Evolutionary conservation across 352 stramenopile species (phyloP).

Genomic region (Aphanomyces cochlioides): DNA sequence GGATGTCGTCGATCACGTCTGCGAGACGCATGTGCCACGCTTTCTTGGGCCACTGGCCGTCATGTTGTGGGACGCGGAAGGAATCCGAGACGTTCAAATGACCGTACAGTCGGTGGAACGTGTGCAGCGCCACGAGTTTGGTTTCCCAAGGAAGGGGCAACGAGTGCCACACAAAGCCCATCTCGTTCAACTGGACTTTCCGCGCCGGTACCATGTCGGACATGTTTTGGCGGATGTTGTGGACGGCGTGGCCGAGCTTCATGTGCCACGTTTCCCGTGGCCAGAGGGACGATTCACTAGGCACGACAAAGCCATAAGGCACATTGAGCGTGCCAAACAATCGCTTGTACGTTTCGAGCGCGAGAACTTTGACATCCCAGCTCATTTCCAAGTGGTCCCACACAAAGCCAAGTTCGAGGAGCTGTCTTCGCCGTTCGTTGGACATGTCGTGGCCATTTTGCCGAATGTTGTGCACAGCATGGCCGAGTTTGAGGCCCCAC

Average conservation of each 20-base stretch:
- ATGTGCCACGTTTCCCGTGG: constrained; percentile 81
- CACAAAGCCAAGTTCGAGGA: constrained; percentile 61
- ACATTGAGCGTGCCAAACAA: constrained; percentile 88
- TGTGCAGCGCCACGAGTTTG: constrained; percentile 55
- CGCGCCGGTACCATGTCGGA: constrained; percentile 75
- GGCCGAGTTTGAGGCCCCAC: constrained; percentile 55
- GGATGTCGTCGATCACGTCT: constrained; percentile 64
- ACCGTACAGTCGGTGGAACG: constrained; percentile 48
- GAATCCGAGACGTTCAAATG: constrained; percentile 53
- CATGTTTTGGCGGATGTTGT: constrained; percentile 88
- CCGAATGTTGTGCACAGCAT: constrained; percentile 63
- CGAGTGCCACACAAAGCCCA: constrained; percentile 92
- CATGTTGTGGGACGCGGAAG: constrained; percentile 54
- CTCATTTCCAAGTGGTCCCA: constrained; percentile 61
- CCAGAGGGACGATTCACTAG: constrained; percentile 56
- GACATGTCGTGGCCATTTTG: constrained; percentile 60
- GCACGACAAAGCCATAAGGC: constrained; percentile 89
- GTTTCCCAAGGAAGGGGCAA: constrained; percentile 51
- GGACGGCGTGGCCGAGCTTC: constrained; percentile 87
- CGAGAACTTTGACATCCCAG: constrained; percentile 69
- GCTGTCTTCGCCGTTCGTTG: constrained; percentile 39
- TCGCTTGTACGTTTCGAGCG: constrained; percentile 79
- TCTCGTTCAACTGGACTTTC: constrained; percentile 68
- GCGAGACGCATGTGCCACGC: constrained; percentile 62
- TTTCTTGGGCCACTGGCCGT: constrained; percentile 52